Percentiles rank a stretch among this genome's conserved stretches.
Evolutionary conservation across 192 early-diverging fungal species (phyloP).

Genomic region (Podila minutissima): DNA sequence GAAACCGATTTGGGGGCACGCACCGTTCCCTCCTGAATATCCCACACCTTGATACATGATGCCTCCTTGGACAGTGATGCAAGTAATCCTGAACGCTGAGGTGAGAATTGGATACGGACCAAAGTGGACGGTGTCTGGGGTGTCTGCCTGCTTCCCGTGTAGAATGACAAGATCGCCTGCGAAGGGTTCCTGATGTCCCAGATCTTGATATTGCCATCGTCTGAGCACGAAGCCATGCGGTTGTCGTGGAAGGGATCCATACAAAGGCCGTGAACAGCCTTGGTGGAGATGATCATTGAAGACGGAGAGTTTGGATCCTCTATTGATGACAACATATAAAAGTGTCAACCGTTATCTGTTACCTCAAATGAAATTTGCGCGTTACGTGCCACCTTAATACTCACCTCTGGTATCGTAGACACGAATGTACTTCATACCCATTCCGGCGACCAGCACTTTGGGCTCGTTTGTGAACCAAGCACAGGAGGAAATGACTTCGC

Average conservation of each 20-base stretch:
- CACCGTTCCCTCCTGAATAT: constrained; percentile 69
- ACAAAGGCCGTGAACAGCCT: constrained; percentile 72
- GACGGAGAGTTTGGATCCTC: constrained; percentile 56
- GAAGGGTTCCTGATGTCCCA: constrained; percentile 80
- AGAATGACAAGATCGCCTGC: constrained; percentile 60
- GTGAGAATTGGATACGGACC: constrained; percentile 68
- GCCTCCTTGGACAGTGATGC: constrained; percentile 68
- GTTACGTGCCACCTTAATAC: background rate
- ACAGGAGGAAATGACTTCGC: constrained; percentile 73
- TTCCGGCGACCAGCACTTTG: constrained; percentile 72
- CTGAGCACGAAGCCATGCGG: constrained; percentile 77
- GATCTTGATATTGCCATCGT: constrained; percentile 70
- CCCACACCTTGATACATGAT: constrained; percentile 65
- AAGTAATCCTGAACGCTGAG: constrained; percentile 64
- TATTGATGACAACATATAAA: background rate
- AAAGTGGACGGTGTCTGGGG: constrained; percentile 49
- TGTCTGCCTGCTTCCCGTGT: constrained; percentile 26
- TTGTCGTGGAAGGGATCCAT: constrained; percentile 75
- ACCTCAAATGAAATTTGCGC: too few relatives aligned
- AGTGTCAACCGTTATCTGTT: background rate
- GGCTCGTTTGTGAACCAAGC: constrained; percentile 70
- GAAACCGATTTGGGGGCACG: constrained; percentile 25
- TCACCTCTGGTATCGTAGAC: constrained; percentile 75
- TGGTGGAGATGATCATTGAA: constrained; percentile 68
- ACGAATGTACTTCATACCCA: constrained; percentile 74